Evolutionary conservation across 192 early-diverging fungal species (phyloP), one percentile per base, ranked within the genome.

Genomic region (Rhizophagus clarus): DNA sequence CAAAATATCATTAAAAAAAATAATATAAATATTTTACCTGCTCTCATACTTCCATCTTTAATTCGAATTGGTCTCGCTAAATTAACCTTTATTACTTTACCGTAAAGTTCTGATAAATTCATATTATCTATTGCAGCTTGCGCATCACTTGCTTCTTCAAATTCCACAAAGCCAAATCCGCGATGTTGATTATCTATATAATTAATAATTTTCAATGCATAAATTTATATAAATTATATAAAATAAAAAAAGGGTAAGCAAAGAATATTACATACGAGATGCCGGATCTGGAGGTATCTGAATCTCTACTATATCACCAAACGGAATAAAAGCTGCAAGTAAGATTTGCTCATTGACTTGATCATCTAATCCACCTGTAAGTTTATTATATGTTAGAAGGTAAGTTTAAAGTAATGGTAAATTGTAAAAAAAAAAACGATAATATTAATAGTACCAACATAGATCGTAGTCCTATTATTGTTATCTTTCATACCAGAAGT

Each of bases 81-180:
- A 72, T 94, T 95, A 61, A 95, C 96, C 75, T 95, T 95, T 82
- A 99, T 93, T 6, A 96, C 94, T 56, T 89, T 90, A 12, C 97
- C 97, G 82, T 91, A 92, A 61, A 99, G 84, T 85, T 99, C 97
- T 47, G 94, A 88, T 32, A 92, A 83, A 79, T 95, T 84, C 97
- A 99, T 96, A 88, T 99, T 99, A 82, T 97, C 94, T 67, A 95
- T 91, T n/a, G 98, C 97, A 26, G 93, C 95, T 61, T 81, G 31
- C 3, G 95, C 95, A 86, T 99, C 97, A 42, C 89, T 91, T 9
- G 90, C 80, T 20, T 88, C 83, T 81, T 98, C 97, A 82, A 94
- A 99, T 83, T 98, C 96, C 22, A 99, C 88, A 85, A 99, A 98
- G 15, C 94, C 97, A 83, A 98, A 98, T 12, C 98, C 98, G 51